These are phyloP conservation scores for Knufia fluminis DNA, from an alignment of 2,329 filamentous ascomycete genomes.

Conservation along the genomic window DNA sequence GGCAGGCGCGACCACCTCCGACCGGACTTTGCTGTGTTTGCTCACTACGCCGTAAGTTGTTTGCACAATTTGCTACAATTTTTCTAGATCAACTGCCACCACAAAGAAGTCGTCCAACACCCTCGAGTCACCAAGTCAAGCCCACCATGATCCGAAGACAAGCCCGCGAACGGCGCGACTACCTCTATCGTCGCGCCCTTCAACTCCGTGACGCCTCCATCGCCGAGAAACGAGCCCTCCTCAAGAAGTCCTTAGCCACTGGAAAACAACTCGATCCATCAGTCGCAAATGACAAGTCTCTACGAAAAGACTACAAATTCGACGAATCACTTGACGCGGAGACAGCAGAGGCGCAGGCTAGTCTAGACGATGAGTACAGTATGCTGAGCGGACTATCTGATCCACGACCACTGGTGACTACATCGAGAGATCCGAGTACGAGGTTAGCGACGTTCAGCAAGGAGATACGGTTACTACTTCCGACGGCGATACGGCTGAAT, in stretches of 20 bases:
- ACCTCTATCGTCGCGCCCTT: constrained; percentile 83
- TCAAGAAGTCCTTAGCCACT: constrained; percentile 77
- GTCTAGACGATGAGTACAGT: constrained; percentile 85
- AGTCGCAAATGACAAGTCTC: constrained; percentile 74
- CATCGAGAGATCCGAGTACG: constrained; percentile 76
- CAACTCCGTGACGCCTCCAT: constrained; percentile 86
- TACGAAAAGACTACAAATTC: constrained; percentile 85
- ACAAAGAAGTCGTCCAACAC: neutral
- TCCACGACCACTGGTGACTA: constrained; percentile 80
- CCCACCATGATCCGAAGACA: constrained; percentile 47
- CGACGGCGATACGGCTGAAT: constrained; percentile 80
- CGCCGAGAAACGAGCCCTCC: constrained; percentile 77
- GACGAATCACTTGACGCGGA: constrained; percentile 77
- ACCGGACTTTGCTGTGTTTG: neutral
- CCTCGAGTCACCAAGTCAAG: neutral
- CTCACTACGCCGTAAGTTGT: neutral
- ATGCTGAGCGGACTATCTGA: constrained; percentile 86
- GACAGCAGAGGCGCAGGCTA: constrained; percentile 74
- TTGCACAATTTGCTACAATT: constrained; percentile 4
- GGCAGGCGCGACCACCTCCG: neutral
- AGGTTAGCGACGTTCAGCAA: constrained; percentile 85
- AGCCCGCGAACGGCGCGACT: constrained; percentile 70
- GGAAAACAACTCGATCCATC: constrained; percentile 75
- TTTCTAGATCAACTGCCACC: neutral
- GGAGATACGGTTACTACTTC: constrained; percentile 74